Evolutionary conservation across 805 yeast genomes (phyloP), one percentile per base, ranked within the genome.

Genomic region (Candida yuanshanica): DNA sequence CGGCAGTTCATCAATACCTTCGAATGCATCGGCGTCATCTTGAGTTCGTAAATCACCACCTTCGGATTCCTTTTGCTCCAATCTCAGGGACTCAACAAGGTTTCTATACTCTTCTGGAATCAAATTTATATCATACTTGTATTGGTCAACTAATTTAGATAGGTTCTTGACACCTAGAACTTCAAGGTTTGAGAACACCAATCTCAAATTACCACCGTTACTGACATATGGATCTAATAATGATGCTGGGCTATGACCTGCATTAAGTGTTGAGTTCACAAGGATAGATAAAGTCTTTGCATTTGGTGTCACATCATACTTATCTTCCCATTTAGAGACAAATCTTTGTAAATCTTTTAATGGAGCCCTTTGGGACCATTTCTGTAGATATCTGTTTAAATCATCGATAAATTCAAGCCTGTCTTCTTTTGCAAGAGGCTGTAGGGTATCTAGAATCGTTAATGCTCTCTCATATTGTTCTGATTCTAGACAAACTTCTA

Each of bases 401-500:
- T 85, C 84, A 49, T 80, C 78, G 20, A 79, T 68, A 47, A 84
- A 76, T 21, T 75, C 74, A 4, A 70, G 64, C 47, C 60, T 44
- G 50, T 66, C 59, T 46, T 59, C 54, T 4, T 61, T 53, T 5
- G 69, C 59, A 17, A 78, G 59, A 17, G 76, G 75, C 37, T 79
- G 71, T 36, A 87, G 66, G 3, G 89, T 80, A 40, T 70, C 67
- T 32, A 88, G 61, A 17, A 87, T 78, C 20, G 80, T 65, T 48
- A 77, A 79, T 0, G 95, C 95, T 53, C 96, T 69, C 18, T 71
- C 74, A 50, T 72, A 75, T 55, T 84, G 83, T 39, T 72, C 72
- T 25, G 83, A 74, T 34, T 78, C 75, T 24, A 88, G 55, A 49
- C 90, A 81, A 0, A 93, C 91, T 51, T 88, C 95, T 32, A 87